A percentile compares a stretch with the other conserved stretches of the same genome.
These are phyloP conservation scores for Spencermartinsiella ligniputridi DNA, from an alignment of 1,139 yeast species.

Conservation along the genomic window DNA sequence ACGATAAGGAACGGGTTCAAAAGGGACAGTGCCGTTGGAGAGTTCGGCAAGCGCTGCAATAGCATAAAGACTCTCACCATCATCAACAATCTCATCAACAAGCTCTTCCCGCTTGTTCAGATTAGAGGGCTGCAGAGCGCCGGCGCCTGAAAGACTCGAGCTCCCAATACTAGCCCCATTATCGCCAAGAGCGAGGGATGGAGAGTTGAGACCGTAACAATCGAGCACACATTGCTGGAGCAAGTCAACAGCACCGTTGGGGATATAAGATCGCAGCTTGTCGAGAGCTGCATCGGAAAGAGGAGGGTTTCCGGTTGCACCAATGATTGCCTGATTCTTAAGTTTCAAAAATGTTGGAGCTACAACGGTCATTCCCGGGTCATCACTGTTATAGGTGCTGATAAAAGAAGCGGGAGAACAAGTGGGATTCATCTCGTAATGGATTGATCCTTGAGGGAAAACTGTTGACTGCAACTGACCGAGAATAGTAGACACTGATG, in stretches of 20 bases:
- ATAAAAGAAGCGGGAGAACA: slow-evolving; percentile 18
- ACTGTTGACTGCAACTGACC: slow-evolving; percentile 15
- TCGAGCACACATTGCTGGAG: slow-evolving; percentile 14
- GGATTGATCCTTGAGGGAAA: slow-evolving; percentile 23
- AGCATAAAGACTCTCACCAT: too few relatives aligned
- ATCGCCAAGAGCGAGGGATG: background rate
- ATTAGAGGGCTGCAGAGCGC: background rate
- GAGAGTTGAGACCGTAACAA: slow-evolving; percentile 6
- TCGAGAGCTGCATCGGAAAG: slow-evolving; percentile 12
- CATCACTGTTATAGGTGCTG: slow-evolving; percentile 20
- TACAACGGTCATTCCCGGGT: slow-evolving; percentile 21
- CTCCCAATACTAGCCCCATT: too few relatives aligned
- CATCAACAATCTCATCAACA: too few relatives aligned
- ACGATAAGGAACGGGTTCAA: background rate
- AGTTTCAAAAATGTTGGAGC: slow-evolving; percentile 17
- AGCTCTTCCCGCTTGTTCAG: background rate
- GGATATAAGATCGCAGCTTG: slow-evolving; percentile 12
- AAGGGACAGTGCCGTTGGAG: background rate
- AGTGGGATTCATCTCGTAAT: slow-evolving; percentile 21
- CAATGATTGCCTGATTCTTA: slow-evolving; percentile 13
- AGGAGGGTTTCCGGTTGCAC: slow-evolving; percentile 16
- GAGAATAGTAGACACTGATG: slow-evolving; percentile 16
- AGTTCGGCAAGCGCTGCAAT: background rate
- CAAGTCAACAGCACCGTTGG: slow-evolving; percentile 11
- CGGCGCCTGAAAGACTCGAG: too few relatives aligned